Evolutionary conservation across 75 land plant genomes (phyloP), one percentile per base, ranked within the genome.

Genomic region (Picea glauca): DNA sequence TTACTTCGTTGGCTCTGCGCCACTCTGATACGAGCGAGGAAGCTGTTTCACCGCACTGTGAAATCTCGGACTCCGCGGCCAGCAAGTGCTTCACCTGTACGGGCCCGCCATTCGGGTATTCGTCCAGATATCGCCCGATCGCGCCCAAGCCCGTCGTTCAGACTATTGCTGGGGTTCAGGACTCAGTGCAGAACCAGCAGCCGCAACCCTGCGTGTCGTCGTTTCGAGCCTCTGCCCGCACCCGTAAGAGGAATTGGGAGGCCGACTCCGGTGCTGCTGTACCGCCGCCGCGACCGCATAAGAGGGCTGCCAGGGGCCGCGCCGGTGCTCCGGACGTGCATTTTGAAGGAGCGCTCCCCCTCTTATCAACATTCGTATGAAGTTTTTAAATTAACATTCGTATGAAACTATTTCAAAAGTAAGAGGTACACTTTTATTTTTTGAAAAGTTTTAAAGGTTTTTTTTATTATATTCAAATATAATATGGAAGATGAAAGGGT

Each of bases 101-200:
- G 8, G n/a, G 13, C 23, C 4, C 31, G 60, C 8, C 74, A 7
- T 54, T 15, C 15, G 76, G 35, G 58, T 30, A 31, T 50, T 14
- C 18, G 89, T 91, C 99, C 2, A 78, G 93, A 56, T 96, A 89
- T 85, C 75, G 98, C 32, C 99, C 99, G 46, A 96, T 96, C 11
- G 99, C 99, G 1, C 99, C 99, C 0, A 96, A 91, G 80, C 99
- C 99, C 0, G 79, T 65, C 46, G 58, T 61, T 5, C 57, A 78
- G 76, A 58, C 35, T n/a, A 13, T 38, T 15, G 76, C 56, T 9
- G 58, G 35, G 58, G 26, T 26, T 13, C 54, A 12, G 18, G 60
- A 54, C 15, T 20, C 3, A 1, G 32, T 14, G 1, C 58, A 23
- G 18, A 23, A 54, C 1, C 76, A 18, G 12, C 68, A 13, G 5